Percentiles rank a stretch among this genome's conserved stretches.
Evolutionary conservation across 208 protist genomes (phyloP).

Genomic region (Trypanosoma melophagium): DNA sequence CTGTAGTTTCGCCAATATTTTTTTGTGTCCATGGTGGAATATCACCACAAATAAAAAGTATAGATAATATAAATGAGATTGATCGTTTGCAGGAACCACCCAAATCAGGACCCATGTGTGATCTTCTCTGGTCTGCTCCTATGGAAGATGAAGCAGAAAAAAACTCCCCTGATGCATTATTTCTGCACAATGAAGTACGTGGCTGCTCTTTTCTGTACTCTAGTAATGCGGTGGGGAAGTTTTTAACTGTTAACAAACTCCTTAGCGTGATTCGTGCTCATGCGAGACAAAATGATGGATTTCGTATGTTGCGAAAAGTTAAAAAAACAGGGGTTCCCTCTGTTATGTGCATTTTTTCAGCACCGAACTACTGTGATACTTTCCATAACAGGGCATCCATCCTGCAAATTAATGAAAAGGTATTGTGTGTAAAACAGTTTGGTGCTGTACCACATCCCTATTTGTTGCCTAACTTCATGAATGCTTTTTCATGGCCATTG

Average conservation of each 20-base stretch:
- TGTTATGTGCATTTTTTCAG: slow-evolving; percentile 93
- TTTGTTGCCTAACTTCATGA: slow-evolving; percentile 94
- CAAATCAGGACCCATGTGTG: slow-evolving; percentile 62
- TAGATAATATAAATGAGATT: slow-evolving; percentile 70
- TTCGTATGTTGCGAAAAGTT: slow-evolving; percentile 82
- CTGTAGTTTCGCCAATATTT: slow-evolving; percentile 54
- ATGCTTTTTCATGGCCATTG: slow-evolving; percentile 93
- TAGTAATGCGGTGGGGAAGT: slow-evolving; percentile 60
- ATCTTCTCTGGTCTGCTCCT: slow-evolving; percentile 90
- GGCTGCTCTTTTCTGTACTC: slow-evolving; percentile 55
- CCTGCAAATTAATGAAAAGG: slow-evolving; percentile 90
- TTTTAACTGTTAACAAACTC: slow-evolving; percentile 86
- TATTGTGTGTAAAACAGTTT: slow-evolving; percentile 90
- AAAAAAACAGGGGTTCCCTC: slow-evolving; percentile 84
- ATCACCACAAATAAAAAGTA: slow-evolving; percentile 33
- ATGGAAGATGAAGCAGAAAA: slow-evolving; percentile 77
- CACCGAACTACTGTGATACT: slow-evolving; percentile 94
- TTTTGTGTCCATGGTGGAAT: slow-evolving; percentile 84
- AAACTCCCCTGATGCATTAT: slow-evolving; percentile 32
- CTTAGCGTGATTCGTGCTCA: slow-evolving; percentile 91
- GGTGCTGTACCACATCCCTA: slow-evolving; percentile 87
- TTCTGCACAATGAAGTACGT: slow-evolving; percentile 41
- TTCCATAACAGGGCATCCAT: slow-evolving; percentile 93
- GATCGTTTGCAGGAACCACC: slow-evolving; percentile 78
- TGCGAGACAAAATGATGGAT: slow-evolving; percentile 78